Evolutionary conservation across 2,329 filamentous ascomycete genomes (phyloP).

Genomic region (Aspergillus fischeri): DNA sequence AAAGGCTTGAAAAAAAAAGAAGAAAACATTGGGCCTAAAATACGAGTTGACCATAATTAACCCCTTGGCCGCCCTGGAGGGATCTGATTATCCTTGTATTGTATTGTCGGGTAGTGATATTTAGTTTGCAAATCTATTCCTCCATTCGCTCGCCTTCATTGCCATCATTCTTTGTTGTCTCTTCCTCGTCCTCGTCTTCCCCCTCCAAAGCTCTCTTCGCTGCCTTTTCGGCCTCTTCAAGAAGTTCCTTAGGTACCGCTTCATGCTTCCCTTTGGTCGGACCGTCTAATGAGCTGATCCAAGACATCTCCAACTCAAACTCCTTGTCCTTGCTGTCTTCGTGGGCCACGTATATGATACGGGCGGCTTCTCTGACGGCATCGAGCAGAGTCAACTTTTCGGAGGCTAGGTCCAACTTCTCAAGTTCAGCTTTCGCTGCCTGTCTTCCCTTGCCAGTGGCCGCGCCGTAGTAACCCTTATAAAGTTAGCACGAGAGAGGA

Average conservation of each 20-base stretch:
- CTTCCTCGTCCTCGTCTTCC: conserved; percentile 78
- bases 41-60: background rate
- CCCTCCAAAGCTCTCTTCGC: conserved; percentile 86
- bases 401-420: conserved; percentile 87
- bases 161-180: conserved; percentile 55
- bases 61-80: conserved; percentile 1
- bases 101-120: background rate
- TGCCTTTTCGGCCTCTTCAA: conserved; percentile 86
- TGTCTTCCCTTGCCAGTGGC: conserved; percentile 96
- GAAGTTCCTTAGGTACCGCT: conserved; percentile 85
- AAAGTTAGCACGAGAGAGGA: conserved; percentile 19
- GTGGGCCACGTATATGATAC: conserved; percentile 96
- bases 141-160: conserved; percentile 78
- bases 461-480: conserved; percentile 87
- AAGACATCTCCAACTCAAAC: conserved; percentile 98
- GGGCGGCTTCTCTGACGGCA: conserved; percentile 90
- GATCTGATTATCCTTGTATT: conserved; percentile 11
- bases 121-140: conserved; percentile 55
- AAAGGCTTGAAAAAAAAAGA: background rate
- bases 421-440: conserved; percentile 93
- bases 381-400: conserved; percentile 75
- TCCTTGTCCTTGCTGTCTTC: conserved; percentile 99
- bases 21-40: background rate
- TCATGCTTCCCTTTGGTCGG: conserved; percentile 90
- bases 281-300: conserved; percentile 81